Evolutionary conservation across 108 stramenopile species (phyloP), one percentile per base, ranked within the genome.

Genomic region (Chaetoceros muelleri): DNA sequence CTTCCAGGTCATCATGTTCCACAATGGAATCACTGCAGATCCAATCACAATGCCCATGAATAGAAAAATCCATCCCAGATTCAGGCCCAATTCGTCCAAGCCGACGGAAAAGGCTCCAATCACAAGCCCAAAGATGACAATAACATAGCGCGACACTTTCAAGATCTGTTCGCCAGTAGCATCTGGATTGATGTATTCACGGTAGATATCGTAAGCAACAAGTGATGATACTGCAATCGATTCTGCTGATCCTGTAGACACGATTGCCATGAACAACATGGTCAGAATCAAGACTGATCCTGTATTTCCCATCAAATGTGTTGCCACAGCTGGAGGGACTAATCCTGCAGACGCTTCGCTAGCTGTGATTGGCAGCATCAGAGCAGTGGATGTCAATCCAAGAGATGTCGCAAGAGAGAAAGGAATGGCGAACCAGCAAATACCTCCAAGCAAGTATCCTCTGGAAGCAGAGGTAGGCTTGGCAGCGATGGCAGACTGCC

Each of bases 211-310:
- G 67, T 95, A 95, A 1, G 94, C 75, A 25, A 91, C 73, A 44
- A 95, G 67, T 18, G 91, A 93, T 1, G 87, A 83, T 0, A 95
- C 94, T 51, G 94, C 94, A 58, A 95, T 95, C 28, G 83, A 76
- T 69, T 95, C 94, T 20, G 89, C 87, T 45, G 85, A 83, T 31
- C 94, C 94, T 20, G 89, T 90, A 22, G 94, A 90, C 60, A 88
- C 84, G 61, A 95, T 89, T 22, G 94, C 94, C 94, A 95, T 95
- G 79, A 93, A 95, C 54, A 95, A 80, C 94, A 95, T 95, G 72
- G 91, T 69, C 34, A 89, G 63, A 53, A 95, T 81, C 23, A 86
- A 62, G 30, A 68, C 76, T 10, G 81, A 57, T 30, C 94, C 94
- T 27, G 81, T 72, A 52, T 80, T 48, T 31, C 94, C 94, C 28